A percentile compares a stretch with the other conserved stretches of the same genome.
Conservation (phyloP, 139 green algal species). For the Mychonastes homosphaera region DNA sequence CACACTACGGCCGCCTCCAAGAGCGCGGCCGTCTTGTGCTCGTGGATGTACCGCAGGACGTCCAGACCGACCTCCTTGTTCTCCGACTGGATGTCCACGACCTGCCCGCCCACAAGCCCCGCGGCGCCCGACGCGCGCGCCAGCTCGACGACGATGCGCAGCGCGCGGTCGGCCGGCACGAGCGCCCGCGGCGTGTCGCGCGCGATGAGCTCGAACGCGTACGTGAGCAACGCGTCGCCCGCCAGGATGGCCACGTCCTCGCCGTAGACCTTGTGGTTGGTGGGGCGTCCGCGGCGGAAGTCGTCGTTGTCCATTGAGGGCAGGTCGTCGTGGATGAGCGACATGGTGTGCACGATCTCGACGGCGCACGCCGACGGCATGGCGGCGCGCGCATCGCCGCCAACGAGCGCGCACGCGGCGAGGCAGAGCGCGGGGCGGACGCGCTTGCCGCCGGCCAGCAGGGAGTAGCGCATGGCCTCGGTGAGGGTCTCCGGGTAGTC, state of each 20-base stretch:
- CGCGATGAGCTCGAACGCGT: constrained; percentile 94
- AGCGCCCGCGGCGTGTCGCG: constrained; percentile 70
- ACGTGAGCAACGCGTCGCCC: constrained; percentile 88
- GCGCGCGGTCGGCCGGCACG: constrained; percentile 68
- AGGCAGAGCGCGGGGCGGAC: constrained; percentile 88
- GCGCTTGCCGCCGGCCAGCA: constrained; percentile 91
- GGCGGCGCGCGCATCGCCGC: constrained; percentile 57
- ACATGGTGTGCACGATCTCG: constrained; percentile 99
- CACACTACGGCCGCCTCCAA: constrained; percentile 89
- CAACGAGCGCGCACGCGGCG: constrained; percentile 91
- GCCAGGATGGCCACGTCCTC: constrained; percentile 96
- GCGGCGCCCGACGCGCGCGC: constrained; percentile 76
- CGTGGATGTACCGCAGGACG: constrained; percentile 96
- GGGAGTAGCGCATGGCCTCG: constrained; percentile 92
- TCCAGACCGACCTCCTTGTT: constrained; percentile 70
- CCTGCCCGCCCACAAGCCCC: constrained; percentile 92
- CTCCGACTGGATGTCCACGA: constrained; percentile 92
- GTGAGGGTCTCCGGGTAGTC: constrained; percentile 82
- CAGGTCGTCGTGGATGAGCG: constrained; percentile 90
- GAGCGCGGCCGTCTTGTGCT: constrained; percentile 97
- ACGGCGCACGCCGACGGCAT: constrained; percentile 92
- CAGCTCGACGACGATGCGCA: constrained; percentile 50
- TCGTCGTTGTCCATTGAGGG: constrained; percentile 99
- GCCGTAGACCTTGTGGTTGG: constrained; percentile 95
- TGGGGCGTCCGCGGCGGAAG: constrained; percentile 85